Conservation (phyloP, 768 basidiomycete species). For the Tremella mesenterica region DNA sequence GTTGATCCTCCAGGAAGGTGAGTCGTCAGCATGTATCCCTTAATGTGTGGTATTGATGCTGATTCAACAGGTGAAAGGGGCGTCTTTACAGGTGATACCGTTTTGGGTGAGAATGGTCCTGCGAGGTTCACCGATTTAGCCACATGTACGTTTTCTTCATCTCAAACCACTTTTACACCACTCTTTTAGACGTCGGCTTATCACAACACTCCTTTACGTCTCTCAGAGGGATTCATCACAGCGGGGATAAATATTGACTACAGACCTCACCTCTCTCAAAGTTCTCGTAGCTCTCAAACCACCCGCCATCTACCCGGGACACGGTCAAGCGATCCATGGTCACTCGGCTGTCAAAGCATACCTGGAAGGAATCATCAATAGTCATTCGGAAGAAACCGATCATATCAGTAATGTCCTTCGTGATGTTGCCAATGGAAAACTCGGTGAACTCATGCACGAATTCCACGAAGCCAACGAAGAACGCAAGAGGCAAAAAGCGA, state of each 20-base stretch:
- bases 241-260: not conserved
- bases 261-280: constrained; percentile 41
- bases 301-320: constrained; percentile 66
- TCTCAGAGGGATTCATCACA: not conserved
- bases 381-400: constrained; percentile 70
- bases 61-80: too few relatives aligned
- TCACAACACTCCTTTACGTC: not conserved
- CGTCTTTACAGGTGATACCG: constrained; percentile 82
- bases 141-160: constrained; percentile 47
- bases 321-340: constrained; percentile 62
- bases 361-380: constrained; percentile 65
- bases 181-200: not conserved
- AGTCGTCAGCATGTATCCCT: too few relatives aligned
- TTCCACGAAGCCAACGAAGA: not conserved
- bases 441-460: not conserved
- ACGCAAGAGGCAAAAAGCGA: constrained; percentile 1
- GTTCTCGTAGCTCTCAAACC: constrained; percentile 32
- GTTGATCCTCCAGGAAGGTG: constrained; percentile 55
- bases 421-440: not conserved
- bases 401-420: constrained; percentile 49
- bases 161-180: too few relatives aligned
- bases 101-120: constrained; percentile 74
- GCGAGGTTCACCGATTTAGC: constrained; percentile 78
- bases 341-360: constrained; percentile 52
- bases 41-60: too few relatives aligned